Conservation (phyloP, 2,329 filamentous ascomycete species). For the Fulvia fulva region DNA sequence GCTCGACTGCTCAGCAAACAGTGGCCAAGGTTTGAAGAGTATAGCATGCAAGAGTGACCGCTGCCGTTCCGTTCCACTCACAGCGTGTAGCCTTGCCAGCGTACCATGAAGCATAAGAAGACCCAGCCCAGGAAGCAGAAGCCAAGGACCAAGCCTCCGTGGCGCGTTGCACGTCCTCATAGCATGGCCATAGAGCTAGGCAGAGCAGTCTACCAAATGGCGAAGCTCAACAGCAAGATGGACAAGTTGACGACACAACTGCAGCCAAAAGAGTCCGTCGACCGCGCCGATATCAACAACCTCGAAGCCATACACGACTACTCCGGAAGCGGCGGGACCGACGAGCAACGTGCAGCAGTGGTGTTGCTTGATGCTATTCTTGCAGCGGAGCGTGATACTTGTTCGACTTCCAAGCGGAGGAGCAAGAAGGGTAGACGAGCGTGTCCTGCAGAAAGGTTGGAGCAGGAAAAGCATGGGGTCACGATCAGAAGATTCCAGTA, state of each 20-base stretch:
- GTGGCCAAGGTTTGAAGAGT: not conserved
- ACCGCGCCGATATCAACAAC: not conserved
- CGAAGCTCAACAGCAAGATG: slow-evolving; percentile 1
- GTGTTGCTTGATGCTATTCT: not conserved
- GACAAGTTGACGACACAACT: not conserved
- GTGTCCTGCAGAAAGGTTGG: not conserved
- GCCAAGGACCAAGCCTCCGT: not conserved
- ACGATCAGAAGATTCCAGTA: not conserved
- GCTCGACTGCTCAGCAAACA: too few relatives aligned
- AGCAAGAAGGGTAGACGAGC: not conserved
- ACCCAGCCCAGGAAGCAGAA: not conserved
- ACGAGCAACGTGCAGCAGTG: not conserved
- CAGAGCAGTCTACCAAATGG: not conserved
- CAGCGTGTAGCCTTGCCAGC: not conserved
- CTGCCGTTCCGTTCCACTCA: not conserved
- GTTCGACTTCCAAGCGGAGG: not conserved
- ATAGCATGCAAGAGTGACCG: not conserved
- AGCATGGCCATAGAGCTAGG: not conserved
- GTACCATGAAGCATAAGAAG: not conserved
- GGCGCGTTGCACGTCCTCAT: not conserved
- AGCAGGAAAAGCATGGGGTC: not conserved
- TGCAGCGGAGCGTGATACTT: not conserved
- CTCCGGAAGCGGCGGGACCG: not conserved
- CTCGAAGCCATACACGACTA: not conserved
- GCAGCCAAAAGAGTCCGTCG: not conserved